phyloP scores from a whole-genome alignment of 768 basidiomycete genomes.

The Naematelia encephala region DNA sequence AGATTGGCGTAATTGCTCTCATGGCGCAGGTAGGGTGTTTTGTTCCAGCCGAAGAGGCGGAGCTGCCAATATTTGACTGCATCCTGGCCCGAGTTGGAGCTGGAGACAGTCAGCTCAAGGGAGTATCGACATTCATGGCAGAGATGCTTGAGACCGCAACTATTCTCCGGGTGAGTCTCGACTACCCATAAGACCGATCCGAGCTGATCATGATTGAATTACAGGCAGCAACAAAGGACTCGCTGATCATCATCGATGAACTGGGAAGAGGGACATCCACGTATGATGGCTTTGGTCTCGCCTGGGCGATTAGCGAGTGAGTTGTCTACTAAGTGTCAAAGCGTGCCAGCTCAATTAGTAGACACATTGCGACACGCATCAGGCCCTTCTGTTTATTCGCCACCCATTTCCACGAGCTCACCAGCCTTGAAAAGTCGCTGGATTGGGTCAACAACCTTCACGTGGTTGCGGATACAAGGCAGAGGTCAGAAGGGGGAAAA shows the following conservation, averaged over 20 bases:
- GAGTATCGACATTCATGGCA: conserved; percentile 98
- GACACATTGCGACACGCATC: conserved; percentile 88
- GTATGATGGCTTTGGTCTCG: conserved; percentile 94
- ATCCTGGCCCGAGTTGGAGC: conserved; percentile 94
- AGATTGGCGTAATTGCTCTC: conserved; percentile 90
- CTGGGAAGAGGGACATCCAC: conserved; percentile 93
- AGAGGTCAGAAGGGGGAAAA: conserved; percentile 30
- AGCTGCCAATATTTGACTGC: conserved; percentile 89
- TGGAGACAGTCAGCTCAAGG: conserved; percentile 94
- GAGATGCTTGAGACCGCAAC: conserved; percentile 99
- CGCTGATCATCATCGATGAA: conserved; percentile 95
- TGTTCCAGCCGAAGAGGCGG: conserved; percentile 84
- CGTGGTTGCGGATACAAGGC: conserved; percentile 83
- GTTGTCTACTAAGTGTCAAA: conserved; percentile 24
- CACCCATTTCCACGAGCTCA: conserved; percentile 97
- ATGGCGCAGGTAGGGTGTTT: conserved; percentile 96
- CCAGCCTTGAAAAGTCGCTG: conserved; percentile 80
- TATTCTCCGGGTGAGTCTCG: conserved; percentile 68
- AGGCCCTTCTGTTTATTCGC: conserved; percentile 94
- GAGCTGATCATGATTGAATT: conserved; percentile 7
- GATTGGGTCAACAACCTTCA: conserved; percentile 88
- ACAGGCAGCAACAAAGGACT: conserved; percentile 86
- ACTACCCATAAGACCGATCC: neutral
- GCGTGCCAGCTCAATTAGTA: conserved; percentile 45
- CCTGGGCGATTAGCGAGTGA: conserved; percentile 98